Conservation (phyloP, 108 stramenopile species). For the Cyclostephanos invisitatus region DNA sequence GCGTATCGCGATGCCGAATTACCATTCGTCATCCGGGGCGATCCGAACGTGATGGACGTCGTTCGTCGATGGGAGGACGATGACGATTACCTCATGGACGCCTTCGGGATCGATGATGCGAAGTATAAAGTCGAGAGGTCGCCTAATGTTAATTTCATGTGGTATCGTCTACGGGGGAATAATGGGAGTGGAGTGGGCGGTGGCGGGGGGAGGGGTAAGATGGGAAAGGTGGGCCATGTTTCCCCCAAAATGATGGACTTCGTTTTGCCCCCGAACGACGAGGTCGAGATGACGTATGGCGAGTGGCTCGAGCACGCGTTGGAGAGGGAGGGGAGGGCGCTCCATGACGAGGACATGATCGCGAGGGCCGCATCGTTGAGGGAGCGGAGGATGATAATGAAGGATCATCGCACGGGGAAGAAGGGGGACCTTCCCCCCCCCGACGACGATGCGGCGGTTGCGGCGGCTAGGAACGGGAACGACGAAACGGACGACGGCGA, state of each 20-base stretch:
- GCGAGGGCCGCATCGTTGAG: conserved; percentile 18
- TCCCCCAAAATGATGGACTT: neutral
- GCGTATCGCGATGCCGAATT: conserved; percentile 65
- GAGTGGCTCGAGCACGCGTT: conserved; percentile 74
- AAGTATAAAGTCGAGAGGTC: conserved; percentile 31
- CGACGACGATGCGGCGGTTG: neutral
- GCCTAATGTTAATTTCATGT: conserved; percentile 76
- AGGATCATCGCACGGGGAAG: neutral
- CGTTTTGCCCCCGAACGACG: conserved; percentile 54
- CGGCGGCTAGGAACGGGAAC: conserved; percentile 5
- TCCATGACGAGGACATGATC: conserved; percentile 24
- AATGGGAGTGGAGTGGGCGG: neutral
- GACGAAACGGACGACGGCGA: conserved; percentile 26
- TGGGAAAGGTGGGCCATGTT: too few species aligned
- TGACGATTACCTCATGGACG: conserved; percentile 50
- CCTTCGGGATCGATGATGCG: conserved; percentile 42
- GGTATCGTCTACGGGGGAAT: conserved; percentile 42
- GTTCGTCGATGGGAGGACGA: conserved; percentile 62
- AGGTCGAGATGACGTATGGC: conserved; percentile 51
- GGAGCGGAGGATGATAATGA: conserved; percentile 26
- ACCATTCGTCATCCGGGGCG: conserved; percentile 78
- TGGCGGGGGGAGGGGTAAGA: neutral
- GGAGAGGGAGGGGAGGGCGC: conserved; percentile 29
- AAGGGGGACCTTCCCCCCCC: neutral
- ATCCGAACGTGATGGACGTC: conserved; percentile 61